Evolutionary conservation across 1,139 yeast species (phyloP).

Genomic region (Insectozyma bohioensis): DNA sequence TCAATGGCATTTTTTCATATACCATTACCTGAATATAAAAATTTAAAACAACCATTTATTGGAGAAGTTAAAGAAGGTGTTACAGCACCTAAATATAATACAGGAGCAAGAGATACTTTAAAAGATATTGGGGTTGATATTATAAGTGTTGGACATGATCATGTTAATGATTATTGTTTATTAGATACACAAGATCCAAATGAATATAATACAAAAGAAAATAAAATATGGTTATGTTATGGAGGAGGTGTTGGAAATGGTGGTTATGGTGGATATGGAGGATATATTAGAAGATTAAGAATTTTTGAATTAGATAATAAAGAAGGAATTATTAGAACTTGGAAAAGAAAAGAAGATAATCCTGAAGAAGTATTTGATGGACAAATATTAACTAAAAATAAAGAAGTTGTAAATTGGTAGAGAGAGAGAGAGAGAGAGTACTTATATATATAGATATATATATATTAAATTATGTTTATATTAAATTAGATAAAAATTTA

Average conservation of each 20-base stretch:
- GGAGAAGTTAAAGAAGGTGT: slow-evolving; percentile 72
- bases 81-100: slow-evolving; percentile 73
- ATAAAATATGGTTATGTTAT: slow-evolving; percentile 79
- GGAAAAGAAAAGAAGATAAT: slow-evolving; percentile 67
- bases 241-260: slow-evolving; percentile 96
- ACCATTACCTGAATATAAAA: slow-evolving; percentile 80
- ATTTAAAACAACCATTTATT: slow-evolving; percentile 41
- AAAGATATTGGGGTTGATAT: slow-evolving; percentile 67
- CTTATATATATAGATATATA: too few relatives aligned
- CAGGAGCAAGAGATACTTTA: slow-evolving; percentile 61
- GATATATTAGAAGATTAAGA: slow-evolving; percentile 74
- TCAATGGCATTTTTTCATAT: slow-evolving; percentile 93
- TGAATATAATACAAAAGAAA: slow-evolving; percentile 24
- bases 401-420: slow-evolving; percentile 32
- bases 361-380: slow-evolving; percentile 54
- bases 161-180: slow-evolving; percentile 87
- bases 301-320: slow-evolving; percentile 63
- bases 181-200: slow-evolving; percentile 30
- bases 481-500: too few relatives aligned
- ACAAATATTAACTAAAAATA: slow-evolving; percentile 55
- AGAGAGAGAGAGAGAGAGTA: too few relatives aligned
- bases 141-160: slow-evolving; percentile 89
- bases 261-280: slow-evolving; percentile 91
- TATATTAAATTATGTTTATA: slow-evolving; percentile 1
- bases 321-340: slow-evolving; percentile 55